Conservation (phyloP, 139 green algal species). For the Chlorella vulgaris region DNA sequence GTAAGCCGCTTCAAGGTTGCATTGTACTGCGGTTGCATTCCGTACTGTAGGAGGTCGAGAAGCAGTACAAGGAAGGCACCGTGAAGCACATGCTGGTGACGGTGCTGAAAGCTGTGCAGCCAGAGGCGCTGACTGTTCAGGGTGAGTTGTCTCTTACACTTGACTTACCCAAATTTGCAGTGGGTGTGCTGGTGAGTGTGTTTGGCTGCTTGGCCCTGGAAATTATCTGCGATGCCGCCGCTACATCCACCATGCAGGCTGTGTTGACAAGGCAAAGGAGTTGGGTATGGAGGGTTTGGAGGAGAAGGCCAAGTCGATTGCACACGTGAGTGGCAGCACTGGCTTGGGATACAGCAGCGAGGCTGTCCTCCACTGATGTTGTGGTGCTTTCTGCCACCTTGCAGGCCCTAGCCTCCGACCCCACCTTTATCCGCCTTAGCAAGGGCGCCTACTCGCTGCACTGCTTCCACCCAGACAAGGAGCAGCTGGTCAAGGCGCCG, state of each 20-base stretch:
- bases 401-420: slow-evolving; percentile 24
- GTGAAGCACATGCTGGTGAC: slow-evolving; percentile 16
- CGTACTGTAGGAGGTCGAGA: slow-evolving; percentile 21
- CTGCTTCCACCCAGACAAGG: slow-evolving; percentile 32
- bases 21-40: background rate
- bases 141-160: too few relatives aligned
- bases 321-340: background rate
- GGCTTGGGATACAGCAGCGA: too few relatives aligned
- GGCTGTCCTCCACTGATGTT: too few relatives aligned
- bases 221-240: too few relatives aligned
- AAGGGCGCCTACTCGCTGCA: slow-evolving; percentile 43
- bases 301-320: slow-evolving; percentile 26
- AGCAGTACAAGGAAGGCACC: slow-evolving; percentile 29
- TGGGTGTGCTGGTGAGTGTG: too few relatives aligned
- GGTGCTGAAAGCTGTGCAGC: slow-evolving; percentile 32
- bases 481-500: slow-evolving; percentile 13
- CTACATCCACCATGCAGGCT: background rate
- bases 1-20: too few relatives aligned
- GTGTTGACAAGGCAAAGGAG: slow-evolving; percentile 32
- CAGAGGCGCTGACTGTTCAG: slow-evolving; percentile 10
- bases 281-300: slow-evolving; percentile 10
- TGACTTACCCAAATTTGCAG: too few relatives aligned
- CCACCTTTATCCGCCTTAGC: slow-evolving; percentile 36
- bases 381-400: background rate
- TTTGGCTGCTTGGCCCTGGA: too few relatives aligned